These are phyloP conservation scores for Vaccinium myrtillus DNA, from an alignment of 148 eudicot species.

Conservation along the genomic window DNA sequence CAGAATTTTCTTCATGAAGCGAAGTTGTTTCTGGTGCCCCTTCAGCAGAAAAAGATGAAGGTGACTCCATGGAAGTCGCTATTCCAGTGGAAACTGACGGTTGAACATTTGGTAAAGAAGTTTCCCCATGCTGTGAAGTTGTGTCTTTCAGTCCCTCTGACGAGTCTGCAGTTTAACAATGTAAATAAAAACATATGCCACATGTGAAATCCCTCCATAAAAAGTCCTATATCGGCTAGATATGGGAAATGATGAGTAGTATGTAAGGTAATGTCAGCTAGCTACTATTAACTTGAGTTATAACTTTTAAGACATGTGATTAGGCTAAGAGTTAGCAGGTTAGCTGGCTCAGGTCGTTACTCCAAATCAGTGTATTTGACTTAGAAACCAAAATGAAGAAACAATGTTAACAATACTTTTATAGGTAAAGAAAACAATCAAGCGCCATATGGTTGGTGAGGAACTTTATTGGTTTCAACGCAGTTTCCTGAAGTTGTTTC, in stretches of 20 bases:
- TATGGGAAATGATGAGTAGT: no score
- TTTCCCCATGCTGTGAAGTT: background rate
- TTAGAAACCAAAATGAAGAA: background rate
- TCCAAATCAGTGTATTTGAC: background rate
- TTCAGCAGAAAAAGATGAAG: constrained; percentile 10
- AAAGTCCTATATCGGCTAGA: no score
- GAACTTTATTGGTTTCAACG: background rate
- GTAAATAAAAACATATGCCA: no score
- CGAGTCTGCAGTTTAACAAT: background rate
- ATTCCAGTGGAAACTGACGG: background rate
- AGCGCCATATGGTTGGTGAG: background rate
- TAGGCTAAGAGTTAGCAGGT: no score
- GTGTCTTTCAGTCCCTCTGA: background rate
- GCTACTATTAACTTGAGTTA: no score
- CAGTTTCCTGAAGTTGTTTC: background rate
- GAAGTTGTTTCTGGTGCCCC: background rate
- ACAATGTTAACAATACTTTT: background rate
- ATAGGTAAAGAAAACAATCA: background rate
- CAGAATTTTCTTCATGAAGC: constrained; percentile 14
- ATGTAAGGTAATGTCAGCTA: no score
- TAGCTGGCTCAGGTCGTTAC: no score
- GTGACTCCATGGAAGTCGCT: background rate
- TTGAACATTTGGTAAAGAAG: constrained; percentile 10
- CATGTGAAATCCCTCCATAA: no score
- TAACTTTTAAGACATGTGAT: no score